Conservation (phyloP, 2,329 filamentous ascomycete genomes). For the Hypoxylon sp. region DNA sequence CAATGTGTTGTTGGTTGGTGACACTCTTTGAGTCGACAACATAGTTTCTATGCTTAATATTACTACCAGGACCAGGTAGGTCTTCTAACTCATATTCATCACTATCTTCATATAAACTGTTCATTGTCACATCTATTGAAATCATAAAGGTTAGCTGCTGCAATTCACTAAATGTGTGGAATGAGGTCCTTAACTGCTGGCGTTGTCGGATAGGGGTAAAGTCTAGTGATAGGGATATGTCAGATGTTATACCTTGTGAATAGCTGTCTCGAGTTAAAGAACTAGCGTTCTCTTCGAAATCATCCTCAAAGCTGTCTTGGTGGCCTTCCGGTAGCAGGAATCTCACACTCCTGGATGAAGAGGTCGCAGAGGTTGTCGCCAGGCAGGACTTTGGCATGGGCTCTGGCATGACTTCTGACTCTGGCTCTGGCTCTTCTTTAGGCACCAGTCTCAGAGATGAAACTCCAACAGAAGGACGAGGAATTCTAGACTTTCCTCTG, state of each 20-base stretch:
- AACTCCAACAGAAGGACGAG: neutral
- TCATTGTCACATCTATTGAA: neutral
- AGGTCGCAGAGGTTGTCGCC: neutral
- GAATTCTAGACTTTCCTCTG: neutral
- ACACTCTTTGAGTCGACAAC: neutral
- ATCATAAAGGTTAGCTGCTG: neutral
- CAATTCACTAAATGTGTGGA: neutral
- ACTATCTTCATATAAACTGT: neutral
- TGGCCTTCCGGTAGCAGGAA: constrained; percentile 1
- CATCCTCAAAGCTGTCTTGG: constrained; percentile 4
- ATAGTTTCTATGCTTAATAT: neutral
- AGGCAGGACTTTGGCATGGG: neutral
- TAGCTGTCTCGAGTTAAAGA: neutral
- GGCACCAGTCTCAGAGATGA: neutral
- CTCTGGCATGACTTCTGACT: neutral
- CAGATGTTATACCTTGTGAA: constrained; percentile 8
- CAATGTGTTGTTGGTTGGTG: neutral
- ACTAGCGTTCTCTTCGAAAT: neutral
- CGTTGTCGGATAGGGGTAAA: neutral
- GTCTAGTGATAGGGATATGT: neutral
- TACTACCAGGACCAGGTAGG: neutral
- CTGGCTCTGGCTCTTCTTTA: neutral
- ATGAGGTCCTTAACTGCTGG: neutral
- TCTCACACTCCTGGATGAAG: constrained; percentile 7
- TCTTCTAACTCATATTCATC: neutral